phyloP scores from a whole-genome alignment of 1,284 basidiomycete species.

The Leccinum pachyderme region DNA sequence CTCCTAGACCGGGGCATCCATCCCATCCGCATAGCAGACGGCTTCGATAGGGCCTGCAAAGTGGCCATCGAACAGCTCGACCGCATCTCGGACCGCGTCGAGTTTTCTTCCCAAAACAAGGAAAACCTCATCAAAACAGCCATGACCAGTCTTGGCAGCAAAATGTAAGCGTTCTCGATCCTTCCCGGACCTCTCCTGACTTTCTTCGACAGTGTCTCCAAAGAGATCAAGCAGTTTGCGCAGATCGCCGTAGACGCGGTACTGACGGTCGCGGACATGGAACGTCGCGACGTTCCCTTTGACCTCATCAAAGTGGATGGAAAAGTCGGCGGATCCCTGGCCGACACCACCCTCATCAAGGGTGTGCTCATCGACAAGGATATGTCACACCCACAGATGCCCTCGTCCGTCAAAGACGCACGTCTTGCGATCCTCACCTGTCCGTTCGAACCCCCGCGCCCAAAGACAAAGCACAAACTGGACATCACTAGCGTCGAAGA shows the following conservation, averaged over 20 bases:
- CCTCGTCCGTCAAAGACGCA: constrained; percentile 83
- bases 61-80: constrained; percentile 92
- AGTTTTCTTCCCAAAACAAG: constrained; percentile 82
- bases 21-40: constrained; percentile 97
- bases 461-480: constrained; percentile 99
- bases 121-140: constrained; percentile 91
- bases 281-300: constrained; percentile 94
- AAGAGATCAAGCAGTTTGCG: constrained; percentile 93
- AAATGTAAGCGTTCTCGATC: constrained; percentile 66
- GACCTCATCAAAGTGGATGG: constrained; percentile 99
- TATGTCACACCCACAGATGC: constrained; percentile 99
- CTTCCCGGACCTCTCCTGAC: constrained; percentile 7
- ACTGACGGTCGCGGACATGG: constrained; percentile 91
- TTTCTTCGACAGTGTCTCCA: constrained; percentile 75
- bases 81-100: constrained; percentile 87
- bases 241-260: constrained; percentile 98
- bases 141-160: constrained; percentile 94
- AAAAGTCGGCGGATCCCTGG: constrained; percentile 96
- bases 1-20: constrained; percentile 97
- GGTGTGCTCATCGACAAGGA: constrained; percentile 99
- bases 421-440: constrained; percentile 96
- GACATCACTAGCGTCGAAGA: constrained; percentile 99
- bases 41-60: constrained; percentile 91
- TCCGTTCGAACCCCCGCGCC: constrained; percentile 97
- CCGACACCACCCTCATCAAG: constrained; percentile 90